Base-by-base conservation (phyloP, 805 yeast species). In the Suhomyces kilbournensis region DNA sequence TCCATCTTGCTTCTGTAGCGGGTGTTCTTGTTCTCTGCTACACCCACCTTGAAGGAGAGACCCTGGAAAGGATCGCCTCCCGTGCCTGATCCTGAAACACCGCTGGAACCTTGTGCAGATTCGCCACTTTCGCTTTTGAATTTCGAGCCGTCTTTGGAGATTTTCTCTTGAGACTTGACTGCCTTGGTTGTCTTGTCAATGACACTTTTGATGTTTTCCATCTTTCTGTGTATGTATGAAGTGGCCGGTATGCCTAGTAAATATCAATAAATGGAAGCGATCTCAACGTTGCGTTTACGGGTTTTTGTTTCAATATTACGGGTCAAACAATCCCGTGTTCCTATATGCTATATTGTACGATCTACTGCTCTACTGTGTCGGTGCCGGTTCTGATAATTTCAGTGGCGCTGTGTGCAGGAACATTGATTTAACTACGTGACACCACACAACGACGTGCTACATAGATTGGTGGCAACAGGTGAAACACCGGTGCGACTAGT, bases 1-100 rank as follows among this genome's bases (percentile, higher is more conserved):
- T 93, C 99, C 99, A 93, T 93, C 26, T 91, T 83, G 48, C 87
- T 83, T 52, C 99, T 78, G 66, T 84, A 92, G 56, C 86, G 82
- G 12, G 82, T 69, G 68, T 94, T 94, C 57, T 85, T 84, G 68
- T 90, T 92, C 60, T 91, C 97, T n/a, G 96, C 83, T 7, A 93
- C 96, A 3, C 97, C 97, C 14, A 91, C 97, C 45, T 76, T 74
- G 68, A 90, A 93, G 2, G 91, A 84, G 19, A 86, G 75, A 40
- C 88, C 78, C 48, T 70, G 59, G 60, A 82, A 82, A 3, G 85
- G 84, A 51, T 76, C 78, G 12, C 22, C 23, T 20, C 35, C 40
- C 9, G 22, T 44, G 14, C 46, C 46, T 14, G 49, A 17, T 28
- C 43, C 47, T 28, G 49, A 38, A 38, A 19, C 42, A 19, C 23